Conservation (phyloP, 345 rosid genomes). For the Raphanus raphanistrum region DNA sequence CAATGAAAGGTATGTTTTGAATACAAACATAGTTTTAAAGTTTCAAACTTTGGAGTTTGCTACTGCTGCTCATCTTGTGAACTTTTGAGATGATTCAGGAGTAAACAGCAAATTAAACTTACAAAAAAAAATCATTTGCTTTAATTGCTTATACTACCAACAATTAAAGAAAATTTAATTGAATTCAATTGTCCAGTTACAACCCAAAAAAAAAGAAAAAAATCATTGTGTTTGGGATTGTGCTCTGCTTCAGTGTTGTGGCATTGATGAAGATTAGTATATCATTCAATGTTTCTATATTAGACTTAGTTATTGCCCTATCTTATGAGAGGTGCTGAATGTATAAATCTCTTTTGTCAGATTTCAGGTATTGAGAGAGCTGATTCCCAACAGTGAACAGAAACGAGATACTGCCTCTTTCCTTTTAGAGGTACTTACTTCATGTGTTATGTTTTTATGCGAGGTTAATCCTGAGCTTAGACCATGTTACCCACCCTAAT, state of each 20-base stretch:
- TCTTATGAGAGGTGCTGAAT: slow-evolving; percentile 14
- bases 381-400: slow-evolving; percentile 84
- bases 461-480: background rate
- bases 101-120: too few species aligned
- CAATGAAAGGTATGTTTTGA: slow-evolving; percentile 66
- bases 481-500: background rate
- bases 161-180: too few species aligned
- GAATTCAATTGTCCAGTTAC: too few species aligned
- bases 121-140: too few species aligned
- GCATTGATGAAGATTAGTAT: background rate
- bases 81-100: background rate
- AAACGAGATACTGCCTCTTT: slow-evolving; percentile 94
- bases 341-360: slow-evolving; percentile 42
- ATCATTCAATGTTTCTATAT: background rate
- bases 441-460: background rate
- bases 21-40: background rate
- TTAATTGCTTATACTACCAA: too few species aligned
- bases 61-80: background rate
- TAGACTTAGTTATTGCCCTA: background rate
- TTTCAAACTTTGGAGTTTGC: background rate
- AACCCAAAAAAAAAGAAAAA: too few species aligned
- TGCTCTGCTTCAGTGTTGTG: background rate
- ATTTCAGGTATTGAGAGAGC: slow-evolving; percentile 91
- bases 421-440: slow-evolving; percentile 68
- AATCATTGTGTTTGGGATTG: slow-evolving; percentile 10